Percentiles rank a stretch among this genome's conserved stretches.
Conservation (phyloP, 1,139 yeast genomes). For the Suhomyces atakaporum region DNA sequence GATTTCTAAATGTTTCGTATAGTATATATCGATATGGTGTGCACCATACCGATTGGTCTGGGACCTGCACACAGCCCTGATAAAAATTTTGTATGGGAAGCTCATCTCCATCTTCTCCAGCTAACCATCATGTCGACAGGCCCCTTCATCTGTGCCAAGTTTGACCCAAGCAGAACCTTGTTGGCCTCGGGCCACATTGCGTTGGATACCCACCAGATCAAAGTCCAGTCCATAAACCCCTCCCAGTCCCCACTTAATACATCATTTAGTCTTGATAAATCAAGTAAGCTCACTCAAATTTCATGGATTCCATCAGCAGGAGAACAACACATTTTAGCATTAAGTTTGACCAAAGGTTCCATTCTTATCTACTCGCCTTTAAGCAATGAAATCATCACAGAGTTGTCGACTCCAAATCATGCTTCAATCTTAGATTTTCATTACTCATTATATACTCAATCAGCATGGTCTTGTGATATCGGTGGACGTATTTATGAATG, state of each 20-base stretch:
- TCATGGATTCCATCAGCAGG: conserved; percentile 52
- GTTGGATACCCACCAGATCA: conserved; percentile 71
- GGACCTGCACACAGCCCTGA: conserved; percentile 8
- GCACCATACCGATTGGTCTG: too few relatives aligned
- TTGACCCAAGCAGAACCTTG: conserved; percentile 58
- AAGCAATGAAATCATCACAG: conserved; percentile 55
- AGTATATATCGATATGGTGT: too few relatives aligned
- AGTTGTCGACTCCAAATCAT: conserved; percentile 52
- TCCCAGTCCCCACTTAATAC: conserved; percentile 41
- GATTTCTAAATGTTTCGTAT: too few relatives aligned
- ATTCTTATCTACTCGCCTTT: conserved; percentile 69
- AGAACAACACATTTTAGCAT: conserved; percentile 51
- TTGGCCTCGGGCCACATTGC: conserved; percentile 71
- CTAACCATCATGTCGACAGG: conserved; percentile 14
- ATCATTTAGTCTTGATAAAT: conserved; percentile 56
- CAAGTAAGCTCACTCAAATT: conserved; percentile 51
- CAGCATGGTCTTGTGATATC: conserved; percentile 66
- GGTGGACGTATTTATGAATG: conserved; percentile 66
- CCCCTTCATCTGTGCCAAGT: conserved; percentile 38
- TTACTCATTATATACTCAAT: conserved; percentile 40
- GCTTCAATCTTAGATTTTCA: conserved; percentile 57
- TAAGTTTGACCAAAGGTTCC: conserved; percentile 69
- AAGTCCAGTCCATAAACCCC: conserved; percentile 56
- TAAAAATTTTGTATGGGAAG: conserved; percentile 10
- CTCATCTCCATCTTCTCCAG: conserved; percentile 5